Base-by-base conservation (phyloP, 371 early-diverging fungal genomes). In the Capniomyces stellatus region DNA sequence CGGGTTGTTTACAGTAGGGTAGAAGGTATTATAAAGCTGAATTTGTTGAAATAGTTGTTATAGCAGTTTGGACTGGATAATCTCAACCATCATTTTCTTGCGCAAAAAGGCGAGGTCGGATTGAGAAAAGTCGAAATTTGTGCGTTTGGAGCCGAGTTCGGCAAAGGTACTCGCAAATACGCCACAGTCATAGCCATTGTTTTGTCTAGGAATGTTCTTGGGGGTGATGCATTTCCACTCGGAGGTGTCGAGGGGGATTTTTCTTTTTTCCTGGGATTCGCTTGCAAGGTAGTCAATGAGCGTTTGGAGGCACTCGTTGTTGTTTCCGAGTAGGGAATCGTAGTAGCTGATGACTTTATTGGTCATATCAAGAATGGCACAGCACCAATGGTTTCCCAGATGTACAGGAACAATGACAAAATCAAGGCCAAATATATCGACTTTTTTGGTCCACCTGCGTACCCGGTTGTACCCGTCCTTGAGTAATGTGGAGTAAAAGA, bases 121-220 rank as follows among this genome's bases (percentile, higher is more conserved):
- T 56, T 92, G 91, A 0, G 73, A 63, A 62, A 92, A 93, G 21
- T 73, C 73, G 57, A 91, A 81, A 2, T 61, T 54, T 1, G 62
- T 60, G 1, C 72, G 68, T 18, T 85, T 69, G 6, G 82, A 62
- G 19, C 70, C 51, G 58, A 76, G 74, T 58, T 93, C 92, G 3
- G 90, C 88, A 73, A 88, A 93, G 29, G 81, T 82, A 57, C 84
- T 84, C 0, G 90, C 79, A 66, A 97, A 98, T 2, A 97, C 94
- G n/a, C 98, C 98, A 66, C 98, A 98, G 66, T 98, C 98, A 46
- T 76, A 86, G 40, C 89, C 85, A 61, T 97, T 98, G 29, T 64
- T 54, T 65, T 98, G 98, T 4, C 63, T 61, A 0, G 95, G 93
- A 21, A 89, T 87, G 57, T 77, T 69, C 67, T 76, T 87, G 1